A percentile compares a stretch with the other conserved stretches of the same genome.
Evolutionary conservation across 2,329 filamentous ascomycete species (phyloP).

Genomic region (Epichloe gansuensis): DNA sequence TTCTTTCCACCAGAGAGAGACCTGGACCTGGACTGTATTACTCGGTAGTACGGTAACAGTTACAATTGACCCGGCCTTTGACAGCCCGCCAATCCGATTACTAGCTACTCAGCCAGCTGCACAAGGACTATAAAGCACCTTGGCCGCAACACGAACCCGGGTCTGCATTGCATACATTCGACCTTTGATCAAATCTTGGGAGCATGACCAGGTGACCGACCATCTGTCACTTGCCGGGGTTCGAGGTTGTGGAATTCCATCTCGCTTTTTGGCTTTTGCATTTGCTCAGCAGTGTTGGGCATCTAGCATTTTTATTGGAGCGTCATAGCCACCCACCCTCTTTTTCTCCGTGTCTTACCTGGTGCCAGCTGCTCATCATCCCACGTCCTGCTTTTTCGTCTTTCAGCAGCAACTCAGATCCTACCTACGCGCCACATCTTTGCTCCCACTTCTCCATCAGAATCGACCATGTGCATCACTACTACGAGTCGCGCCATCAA

Average conservation of each 20-base stretch:
- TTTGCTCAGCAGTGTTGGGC: background rate
- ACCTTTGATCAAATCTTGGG: background rate
- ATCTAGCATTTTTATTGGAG: background rate
- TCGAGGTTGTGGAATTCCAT: background rate
- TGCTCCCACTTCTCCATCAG: background rate
- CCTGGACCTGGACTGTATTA: no score
- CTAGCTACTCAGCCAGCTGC: no score
- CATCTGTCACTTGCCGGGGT: background rate
- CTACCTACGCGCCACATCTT: background rate
- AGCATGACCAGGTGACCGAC: background rate
- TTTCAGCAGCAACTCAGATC: background rate
- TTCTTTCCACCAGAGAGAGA: no score
- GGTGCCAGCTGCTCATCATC: background rate
- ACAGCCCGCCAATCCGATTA: no score
- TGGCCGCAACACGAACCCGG: no score
- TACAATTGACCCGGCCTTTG: no score
- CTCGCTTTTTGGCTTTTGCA: background rate
- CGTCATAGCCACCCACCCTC: background rate
- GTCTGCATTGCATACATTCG: background rate
- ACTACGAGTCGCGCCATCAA: conserved; percentile 11
- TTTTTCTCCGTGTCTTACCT: background rate
- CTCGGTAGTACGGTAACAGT: no score
- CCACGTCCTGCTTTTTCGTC: background rate
- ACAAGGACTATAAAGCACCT: no score
- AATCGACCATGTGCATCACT: conserved; percentile 9